A percentile compares a stretch with the other conserved stretches of the same genome.
phyloP scores from a whole-genome alignment of 768 basidiomycete species.

The Phanerochaete carnosa region DNA sequence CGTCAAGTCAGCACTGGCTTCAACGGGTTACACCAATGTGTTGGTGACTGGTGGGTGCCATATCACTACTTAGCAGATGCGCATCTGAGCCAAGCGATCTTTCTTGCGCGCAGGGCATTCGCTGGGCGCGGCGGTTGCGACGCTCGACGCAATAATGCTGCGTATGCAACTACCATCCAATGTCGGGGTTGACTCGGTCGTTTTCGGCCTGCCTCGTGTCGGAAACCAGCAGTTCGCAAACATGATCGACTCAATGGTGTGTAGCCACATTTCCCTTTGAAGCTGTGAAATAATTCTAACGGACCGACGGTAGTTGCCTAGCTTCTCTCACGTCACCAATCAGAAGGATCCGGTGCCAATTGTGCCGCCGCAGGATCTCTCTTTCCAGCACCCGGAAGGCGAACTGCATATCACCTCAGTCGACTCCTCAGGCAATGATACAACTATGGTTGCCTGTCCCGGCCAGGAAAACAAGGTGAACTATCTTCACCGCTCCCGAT shows the following conservation, averaged over 20 bases:
- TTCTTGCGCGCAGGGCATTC: slow-evolving; percentile 20
- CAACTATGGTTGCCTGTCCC: slow-evolving; percentile 23
- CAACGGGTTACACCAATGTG: slow-evolving; percentile 24
- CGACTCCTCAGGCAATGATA: slow-evolving; percentile 9
- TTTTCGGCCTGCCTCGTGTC: slow-evolving; percentile 29
- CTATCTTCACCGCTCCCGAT: neutral
- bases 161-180: slow-evolving; percentile 22
- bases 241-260: slow-evolving; percentile 23
- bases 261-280: neutral
- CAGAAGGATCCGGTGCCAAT: slow-evolving; percentile 38
- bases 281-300: neutral
- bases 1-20: slow-evolving; percentile 21
- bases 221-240: slow-evolving; percentile 31
- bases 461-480: slow-evolving; percentile 28
- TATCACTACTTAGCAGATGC: neutral
- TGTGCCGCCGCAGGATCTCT: slow-evolving; percentile 32
- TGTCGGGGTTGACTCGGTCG: slow-evolving; percentile 21
- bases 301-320: slow-evolving; percentile 13
- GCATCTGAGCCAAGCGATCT: neutral
- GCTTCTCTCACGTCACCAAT: slow-evolving; percentile 55
- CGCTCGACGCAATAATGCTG: slow-evolving; percentile 29
- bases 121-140: slow-evolving; percentile 30
- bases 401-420: slow-evolving; percentile 32
- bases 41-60: slow-evolving; percentile 15
- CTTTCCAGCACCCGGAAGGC: slow-evolving; percentile 42